Evolutionary conservation across 1,284 basidiomycete genomes (phyloP).

Genomic region (Coniophora puteana): DNA sequence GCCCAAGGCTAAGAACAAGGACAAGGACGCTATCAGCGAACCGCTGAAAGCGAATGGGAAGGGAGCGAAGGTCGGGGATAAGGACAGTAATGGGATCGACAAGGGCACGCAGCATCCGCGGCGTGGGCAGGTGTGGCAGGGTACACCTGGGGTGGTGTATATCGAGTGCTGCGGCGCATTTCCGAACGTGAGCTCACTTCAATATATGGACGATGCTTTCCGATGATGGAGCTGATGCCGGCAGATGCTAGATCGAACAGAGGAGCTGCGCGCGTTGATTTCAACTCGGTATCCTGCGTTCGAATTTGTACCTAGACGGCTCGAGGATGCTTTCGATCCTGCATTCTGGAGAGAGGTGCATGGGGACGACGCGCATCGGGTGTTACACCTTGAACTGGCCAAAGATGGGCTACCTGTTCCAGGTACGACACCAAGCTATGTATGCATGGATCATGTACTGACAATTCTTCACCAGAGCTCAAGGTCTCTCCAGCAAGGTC

Average conservation of each 20-base stretch:
- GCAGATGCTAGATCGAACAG: conserved; percentile 53
- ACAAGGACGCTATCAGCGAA: no score
- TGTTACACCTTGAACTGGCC: conserved; percentile 41
- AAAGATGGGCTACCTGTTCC: conserved; percentile 45
- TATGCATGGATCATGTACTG: no score
- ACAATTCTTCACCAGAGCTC: conserved; percentile 24
- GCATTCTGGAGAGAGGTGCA: conserved; percentile 58
- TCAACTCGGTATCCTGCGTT: conserved; percentile 42
- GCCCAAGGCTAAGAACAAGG: no score
- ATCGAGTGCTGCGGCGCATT: conserved; percentile 65
- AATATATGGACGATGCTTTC: conserved; percentile 7
- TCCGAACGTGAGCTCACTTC: conserved; percentile 46
- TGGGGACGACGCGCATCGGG: conserved; percentile 19
- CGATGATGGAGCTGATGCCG: conserved; percentile 14
- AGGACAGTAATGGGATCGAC: no score
- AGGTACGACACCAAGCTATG: no score
- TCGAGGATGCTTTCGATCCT: conserved; percentile 73
- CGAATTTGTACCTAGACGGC: conserved; percentile 54
- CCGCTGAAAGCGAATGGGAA: no score
- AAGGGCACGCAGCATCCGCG: conserved; percentile 68
- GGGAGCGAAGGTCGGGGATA: conserved; percentile 38
- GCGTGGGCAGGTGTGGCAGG: conserved; percentile 59
- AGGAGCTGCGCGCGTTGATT: conserved; percentile 46
- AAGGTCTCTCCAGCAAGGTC: conserved; percentile 21
- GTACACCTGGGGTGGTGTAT: conserved; percentile 58